phyloP scores from a whole-genome alignment of 2,329 filamentous ascomycete species.

The Emergomyces africanus region DNA sequence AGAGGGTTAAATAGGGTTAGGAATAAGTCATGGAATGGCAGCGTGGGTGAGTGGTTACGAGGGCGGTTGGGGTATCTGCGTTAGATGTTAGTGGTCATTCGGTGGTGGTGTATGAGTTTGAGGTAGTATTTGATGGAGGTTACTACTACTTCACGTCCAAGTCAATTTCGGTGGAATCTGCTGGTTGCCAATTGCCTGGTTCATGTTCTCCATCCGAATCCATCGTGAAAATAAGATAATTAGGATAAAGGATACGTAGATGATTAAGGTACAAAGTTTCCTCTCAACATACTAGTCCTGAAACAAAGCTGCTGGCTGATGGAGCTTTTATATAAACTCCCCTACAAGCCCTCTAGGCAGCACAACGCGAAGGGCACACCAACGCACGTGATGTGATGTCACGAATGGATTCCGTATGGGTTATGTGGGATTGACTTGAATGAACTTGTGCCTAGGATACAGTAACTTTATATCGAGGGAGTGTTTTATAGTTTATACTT shows the following conservation, averaged over 20 bases:
- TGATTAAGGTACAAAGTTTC: background rate
- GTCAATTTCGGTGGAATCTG: slow-evolving; percentile 27
- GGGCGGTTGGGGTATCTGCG: slow-evolving; percentile 68
- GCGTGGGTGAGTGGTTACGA: slow-evolving; percentile 62
- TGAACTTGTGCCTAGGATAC: too few species aligned
- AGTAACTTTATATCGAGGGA: too few species aligned
- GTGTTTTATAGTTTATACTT: too few species aligned
- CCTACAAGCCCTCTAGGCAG: slow-evolving; percentile 3
- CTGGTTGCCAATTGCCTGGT: background rate
- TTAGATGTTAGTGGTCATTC: background rate
- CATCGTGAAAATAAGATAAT: background rate
- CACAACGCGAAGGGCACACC: slow-evolving; percentile 5
- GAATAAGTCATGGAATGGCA: slow-evolving; percentile 72
- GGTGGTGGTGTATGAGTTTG: background rate
- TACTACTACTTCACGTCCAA: slow-evolving; percentile 38
- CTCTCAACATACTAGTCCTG: background rate
- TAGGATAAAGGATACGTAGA: background rate
- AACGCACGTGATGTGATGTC: slow-evolving; percentile 7
- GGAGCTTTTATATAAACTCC: background rate
- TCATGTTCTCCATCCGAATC: background rate
- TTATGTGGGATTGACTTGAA: too few species aligned
- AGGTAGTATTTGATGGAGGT: background rate
- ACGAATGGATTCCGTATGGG: too few species aligned
- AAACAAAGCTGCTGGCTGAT: background rate
- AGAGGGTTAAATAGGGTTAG: slow-evolving; percentile 68